Percentiles rank a stretch among this genome's conserved stretches.
Conservation (phyloP, 495 filamentous ascomycete genomes). For the Pyrenula aspistea region DNA sequence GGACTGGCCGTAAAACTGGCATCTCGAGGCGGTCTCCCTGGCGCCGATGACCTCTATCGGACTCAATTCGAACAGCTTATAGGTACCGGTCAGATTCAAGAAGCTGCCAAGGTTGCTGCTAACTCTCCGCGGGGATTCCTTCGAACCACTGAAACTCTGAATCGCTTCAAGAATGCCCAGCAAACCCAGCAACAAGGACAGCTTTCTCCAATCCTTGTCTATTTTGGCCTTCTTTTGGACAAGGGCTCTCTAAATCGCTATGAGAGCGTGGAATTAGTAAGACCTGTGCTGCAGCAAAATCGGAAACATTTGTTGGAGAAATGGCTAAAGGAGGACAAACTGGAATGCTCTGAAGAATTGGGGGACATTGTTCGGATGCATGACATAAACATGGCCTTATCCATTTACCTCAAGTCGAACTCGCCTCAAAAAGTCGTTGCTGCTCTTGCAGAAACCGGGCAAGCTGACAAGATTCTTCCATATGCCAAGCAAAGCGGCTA, state of each 20-base stretch:
- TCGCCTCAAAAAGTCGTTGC: conserved; percentile 86
- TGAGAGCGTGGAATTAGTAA: conserved; percentile 87
- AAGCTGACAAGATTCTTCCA: conserved; percentile 89
- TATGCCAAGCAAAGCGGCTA: conserved; percentile 78
- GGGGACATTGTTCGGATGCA: conserved; percentile 87
- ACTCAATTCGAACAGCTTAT: conserved; percentile 85
- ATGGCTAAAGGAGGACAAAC: conserved; percentile 91
- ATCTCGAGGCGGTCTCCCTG: conserved; percentile 83
- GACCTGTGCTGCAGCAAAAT: conserved; percentile 83
- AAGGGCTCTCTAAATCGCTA: conserved; percentile 86
- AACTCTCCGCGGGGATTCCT: conserved; percentile 95
- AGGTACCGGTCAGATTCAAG: conserved; percentile 58
- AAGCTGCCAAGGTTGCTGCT: conserved; percentile 89
- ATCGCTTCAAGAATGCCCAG: conserved; percentile 80
- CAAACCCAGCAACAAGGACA: conserved; percentile 54
- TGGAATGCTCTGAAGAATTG: conserved; percentile 89
- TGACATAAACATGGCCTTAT: conserved; percentile 73
- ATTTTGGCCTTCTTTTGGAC: conserved; percentile 94
- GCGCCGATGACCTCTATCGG: conserved; percentile 88
- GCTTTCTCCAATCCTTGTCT: conserved; percentile 89
- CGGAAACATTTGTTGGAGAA: conserved; percentile 95
- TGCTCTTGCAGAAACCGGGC: conserved; percentile 85
- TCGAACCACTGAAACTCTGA: conserved; percentile 84
- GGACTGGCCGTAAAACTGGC: conserved; percentile 90
- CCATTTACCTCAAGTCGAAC: conserved; percentile 79